These are phyloP conservation scores for Penicillium paxilli DNA, from an alignment of 495 filamentous ascomycete species.

Conservation along the genomic window DNA sequence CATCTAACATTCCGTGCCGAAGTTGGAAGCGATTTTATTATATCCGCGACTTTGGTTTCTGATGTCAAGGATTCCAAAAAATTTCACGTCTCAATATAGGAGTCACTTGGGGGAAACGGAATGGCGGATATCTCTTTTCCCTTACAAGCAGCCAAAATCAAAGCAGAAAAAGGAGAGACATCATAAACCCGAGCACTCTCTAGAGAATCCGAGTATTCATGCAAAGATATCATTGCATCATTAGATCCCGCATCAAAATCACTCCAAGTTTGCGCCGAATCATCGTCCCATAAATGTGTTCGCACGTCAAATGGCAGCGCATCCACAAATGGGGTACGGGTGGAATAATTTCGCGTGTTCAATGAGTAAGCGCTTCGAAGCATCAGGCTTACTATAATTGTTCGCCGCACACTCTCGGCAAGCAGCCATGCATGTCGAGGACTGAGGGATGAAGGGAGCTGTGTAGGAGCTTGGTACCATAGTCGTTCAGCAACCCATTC, in stretches of 20 bases:
- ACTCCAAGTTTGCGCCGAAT: conserved; percentile 24
- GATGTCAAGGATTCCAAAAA: too few relatives aligned
- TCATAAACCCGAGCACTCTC: conserved; percentile 22
- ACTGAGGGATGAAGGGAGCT: conserved; percentile 22
- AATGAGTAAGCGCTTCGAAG: conserved; percentile 38
- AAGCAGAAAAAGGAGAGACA: conserved; percentile 18
- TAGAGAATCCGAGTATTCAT: conserved; percentile 27
- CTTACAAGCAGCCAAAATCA: conserved; percentile 32
- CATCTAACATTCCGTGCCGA: too few relatives aligned
- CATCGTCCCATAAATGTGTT: conserved; percentile 35
- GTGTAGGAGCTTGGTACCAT: conserved; percentile 28
- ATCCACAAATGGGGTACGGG: conserved; percentile 38
- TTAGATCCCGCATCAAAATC: neutral
- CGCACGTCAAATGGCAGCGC: conserved; percentile 39
- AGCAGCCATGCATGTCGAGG: conserved; percentile 46
- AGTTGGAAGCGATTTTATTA: neutral
- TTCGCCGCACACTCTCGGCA: conserved; percentile 45
- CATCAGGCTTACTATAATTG: conserved; percentile 39
- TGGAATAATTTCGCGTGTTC: conserved; percentile 37
- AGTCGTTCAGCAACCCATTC: conserved; percentile 17
- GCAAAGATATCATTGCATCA: conserved; percentile 27
- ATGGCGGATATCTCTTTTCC: conserved; percentile 21
- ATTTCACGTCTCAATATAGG: conserved; percentile 8
- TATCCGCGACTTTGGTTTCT: neutral
- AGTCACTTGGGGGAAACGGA: conserved; percentile 8